Evolutionary conservation across 129 eudicot genomes (phyloP).

Genomic region (Dittrichia graveolens): DNA sequence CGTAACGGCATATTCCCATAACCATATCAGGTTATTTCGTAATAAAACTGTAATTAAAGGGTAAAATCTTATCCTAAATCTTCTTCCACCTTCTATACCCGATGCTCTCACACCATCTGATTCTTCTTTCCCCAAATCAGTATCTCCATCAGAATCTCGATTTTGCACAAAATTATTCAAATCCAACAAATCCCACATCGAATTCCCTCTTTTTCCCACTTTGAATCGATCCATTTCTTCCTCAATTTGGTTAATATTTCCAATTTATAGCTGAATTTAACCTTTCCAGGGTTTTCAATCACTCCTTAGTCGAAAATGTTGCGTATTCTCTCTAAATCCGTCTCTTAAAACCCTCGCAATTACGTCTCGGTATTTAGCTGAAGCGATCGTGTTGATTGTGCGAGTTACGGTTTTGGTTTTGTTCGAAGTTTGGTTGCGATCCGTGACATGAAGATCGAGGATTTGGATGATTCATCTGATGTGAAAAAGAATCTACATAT

Average conservation of each 20-base stretch:
- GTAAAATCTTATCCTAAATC: background rate
- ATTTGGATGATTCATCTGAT: constrained; percentile 50
- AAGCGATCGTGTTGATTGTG: constrained; percentile 23
- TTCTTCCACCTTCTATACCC: background rate
- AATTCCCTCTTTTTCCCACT: constrained; percentile 1
- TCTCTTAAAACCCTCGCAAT: constrained; percentile 12
- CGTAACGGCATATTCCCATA: constrained; percentile 21
- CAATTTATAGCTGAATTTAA: constrained; percentile 5
- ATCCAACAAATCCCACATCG: constrained; percentile 21
- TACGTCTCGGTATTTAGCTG: constrained; percentile 27
- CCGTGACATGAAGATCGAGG: constrained; percentile 68
- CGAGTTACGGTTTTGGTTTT: constrained; percentile 27
- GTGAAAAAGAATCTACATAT: constrained; percentile 15
- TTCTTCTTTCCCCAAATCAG: constrained; percentile 11
- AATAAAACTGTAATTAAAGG: constrained; percentile 1
- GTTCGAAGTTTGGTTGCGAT: constrained; percentile 36
- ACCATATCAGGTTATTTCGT: constrained; percentile 28
- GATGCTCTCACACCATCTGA: constrained; percentile 1
- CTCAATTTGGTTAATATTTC: constrained; percentile 21
- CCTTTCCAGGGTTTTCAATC: constrained; percentile 14
- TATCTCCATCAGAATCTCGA: constrained; percentile 18
- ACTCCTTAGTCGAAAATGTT: background rate
- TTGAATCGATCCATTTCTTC: constrained; percentile 17
- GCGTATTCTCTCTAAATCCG: background rate
- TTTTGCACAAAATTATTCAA: constrained; percentile 1